Base-by-base conservation (phyloP, 768 basidiomycete species). In the Calocybe cyanea region DNA sequence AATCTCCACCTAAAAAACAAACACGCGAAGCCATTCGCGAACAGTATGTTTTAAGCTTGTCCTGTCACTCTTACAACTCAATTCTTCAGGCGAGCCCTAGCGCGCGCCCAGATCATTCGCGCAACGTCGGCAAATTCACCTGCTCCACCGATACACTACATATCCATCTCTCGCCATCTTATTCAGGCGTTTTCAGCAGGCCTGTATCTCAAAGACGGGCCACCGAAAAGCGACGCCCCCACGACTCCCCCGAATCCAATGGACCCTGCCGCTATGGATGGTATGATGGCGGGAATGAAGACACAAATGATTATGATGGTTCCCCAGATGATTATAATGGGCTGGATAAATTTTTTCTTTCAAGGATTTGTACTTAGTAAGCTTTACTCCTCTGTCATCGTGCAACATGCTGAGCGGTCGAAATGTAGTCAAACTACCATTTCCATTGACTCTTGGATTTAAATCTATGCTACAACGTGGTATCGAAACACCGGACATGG, bases 271-370 rank as follows among this genome's bases (percentile, higher is more conserved):
- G 83, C 85, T 36, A 95, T 98, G 92, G 95, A 97, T 54, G 90
- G 89, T 31, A 94, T 97, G 92, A 95, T 97, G 93, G 79, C 92
- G 9, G 91, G 91, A 28, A 89, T 99, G 86, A 97, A 97, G 75
- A 97, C 95, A 15, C 96, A 99, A 67, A 92, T 91, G 78, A 92
- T 97, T 39, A 94, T 96, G 89, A 97, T 98, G 89, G 87, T 95
- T 11, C 91, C 89, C 14, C 89, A 98, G 67, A 97, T 97, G 87
- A 77, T 96, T 49, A 92, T 98, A 55, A 98, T 98, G 95, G 94
- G 93, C 41, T 98, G 95, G 90, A 97, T 99, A 69, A 97, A 93
- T 65, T 92, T 94, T 66, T 99, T 99, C 81, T 99, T 98, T 71
- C 88, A 95, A 59, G 96, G 96, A 21, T 97, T 98, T 63, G 89